Evolutionary conservation across 352 stramenopile genomes (phyloP), one percentile per base, ranked within the genome.

Genomic region (Pythium grandisporangium): DNA sequence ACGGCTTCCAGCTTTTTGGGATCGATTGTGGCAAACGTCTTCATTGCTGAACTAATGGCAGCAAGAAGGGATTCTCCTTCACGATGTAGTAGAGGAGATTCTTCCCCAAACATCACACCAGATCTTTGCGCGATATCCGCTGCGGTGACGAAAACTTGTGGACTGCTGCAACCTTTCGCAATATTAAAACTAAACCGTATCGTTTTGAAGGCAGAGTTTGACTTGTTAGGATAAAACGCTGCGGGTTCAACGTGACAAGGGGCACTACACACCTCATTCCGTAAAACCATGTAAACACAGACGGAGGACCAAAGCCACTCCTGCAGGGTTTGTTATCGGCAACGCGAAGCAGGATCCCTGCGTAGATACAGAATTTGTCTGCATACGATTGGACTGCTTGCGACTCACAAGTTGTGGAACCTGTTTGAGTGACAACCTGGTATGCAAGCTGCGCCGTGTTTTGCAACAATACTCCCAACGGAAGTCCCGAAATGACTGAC

Each of bases 221-320:
- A 40, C 25, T 22, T 32, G 27, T 32, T 32, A 32, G 27, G 8
- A 32, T 32, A 13, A 8, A 33, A 13, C 10, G 10, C 27, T 33
- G 10, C 8, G 27, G n/a, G n/a, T n/a, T n/a, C n/a, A n/a, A n/a
- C n/a, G n/a, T n/a, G n/a, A n/a, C n/a, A n/a, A n/a, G n/a, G n/a
- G n/a, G n/a, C n/a, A n/a, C n/a, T n/a, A n/a, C 45, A 24, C 61
- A 91, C 77, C 74, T 82, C 57, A 77, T 86, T 21, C 56, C 53
- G 48, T 78, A 91, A 34, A 91, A 91, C 77, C 77, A 91, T 37
- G 80, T 61, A 19, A 83, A 75, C 1, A 80, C 62, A 13, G 70
- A 58, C 25, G 65, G 39, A 21, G 72, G 51, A 16, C 66, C 68
- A 30, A 78, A 51, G 1, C 11, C 30, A 25, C 29, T 23, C 20